Conservation (phyloP, 2,329 filamentous ascomycete genomes). For the Endothia cerciana region DNA sequence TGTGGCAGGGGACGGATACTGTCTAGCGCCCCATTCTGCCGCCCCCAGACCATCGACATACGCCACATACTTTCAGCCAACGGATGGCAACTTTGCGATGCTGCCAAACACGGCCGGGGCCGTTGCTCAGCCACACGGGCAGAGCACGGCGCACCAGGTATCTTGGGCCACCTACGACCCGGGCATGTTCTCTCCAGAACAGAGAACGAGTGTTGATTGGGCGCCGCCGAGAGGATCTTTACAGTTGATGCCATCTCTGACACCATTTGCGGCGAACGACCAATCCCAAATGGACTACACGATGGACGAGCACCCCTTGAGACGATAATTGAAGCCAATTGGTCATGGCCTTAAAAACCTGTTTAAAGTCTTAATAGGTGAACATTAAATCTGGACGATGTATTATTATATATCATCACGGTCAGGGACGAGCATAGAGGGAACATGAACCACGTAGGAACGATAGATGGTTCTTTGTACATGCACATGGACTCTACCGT, state of each 20-base stretch:
- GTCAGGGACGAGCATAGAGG: neutral
- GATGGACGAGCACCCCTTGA: neutral
- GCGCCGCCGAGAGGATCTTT: neutral
- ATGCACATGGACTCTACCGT: neutral
- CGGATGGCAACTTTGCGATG: neutral
- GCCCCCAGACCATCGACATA: neutral
- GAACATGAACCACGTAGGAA: neutral
- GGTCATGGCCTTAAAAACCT: too few relatives aligned
- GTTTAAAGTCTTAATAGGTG: neutral
- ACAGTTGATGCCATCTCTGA: too few relatives aligned
- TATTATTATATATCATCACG: neutral
- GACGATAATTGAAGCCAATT: neutral
- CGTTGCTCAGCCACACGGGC: neutral
- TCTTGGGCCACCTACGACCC: conserved; percentile 6
- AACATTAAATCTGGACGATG: neutral
- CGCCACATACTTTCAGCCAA: neutral
- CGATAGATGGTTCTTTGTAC: neutral
- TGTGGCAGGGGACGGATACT: neutral
- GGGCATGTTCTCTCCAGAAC: neutral
- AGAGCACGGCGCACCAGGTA: neutral
- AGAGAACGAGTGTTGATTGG: neutral
- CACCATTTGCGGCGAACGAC: neutral
- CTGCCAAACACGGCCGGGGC: neutral
- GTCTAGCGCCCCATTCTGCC: neutral
- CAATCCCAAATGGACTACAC: neutral